phyloP scores from a whole-genome alignment of 805 yeast genomes.

The Middelhovenomyces tepae region DNA sequence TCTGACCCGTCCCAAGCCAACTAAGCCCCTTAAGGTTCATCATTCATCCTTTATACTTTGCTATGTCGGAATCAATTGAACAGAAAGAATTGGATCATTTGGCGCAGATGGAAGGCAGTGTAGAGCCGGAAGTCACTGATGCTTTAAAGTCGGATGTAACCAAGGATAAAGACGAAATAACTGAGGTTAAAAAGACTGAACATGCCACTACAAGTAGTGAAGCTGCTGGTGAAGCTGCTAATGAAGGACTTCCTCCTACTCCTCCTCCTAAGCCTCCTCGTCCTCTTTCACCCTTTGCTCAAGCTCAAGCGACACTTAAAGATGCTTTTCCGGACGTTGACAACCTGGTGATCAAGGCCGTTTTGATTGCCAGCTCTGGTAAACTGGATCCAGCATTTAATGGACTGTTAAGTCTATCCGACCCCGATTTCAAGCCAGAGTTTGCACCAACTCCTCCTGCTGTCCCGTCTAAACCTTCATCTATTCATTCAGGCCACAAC shows the following conservation, averaged over 20 bases:
- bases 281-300: slow-evolving; percentile 52
- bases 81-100: too few species aligned
- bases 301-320: slow-evolving; percentile 49
- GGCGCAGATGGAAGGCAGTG: too few species aligned
- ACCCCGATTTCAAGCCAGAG: slow-evolving; percentile 30
- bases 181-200: slow-evolving; percentile 4
- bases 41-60: too few species aligned
- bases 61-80: too few species aligned
- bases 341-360: slow-evolving; percentile 61
- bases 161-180: slow-evolving; percentile 1
- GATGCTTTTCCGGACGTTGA: slow-evolving; percentile 85
- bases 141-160: slow-evolving; percentile 3
- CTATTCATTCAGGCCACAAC: slow-evolving; percentile 23
- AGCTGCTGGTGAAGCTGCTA: slow-evolving; percentile 3
- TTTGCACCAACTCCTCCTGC: slow-evolving; percentile 23
- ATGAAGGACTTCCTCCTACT: too few species aligned
- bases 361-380: slow-evolving; percentile 79
- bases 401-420: slow-evolving; percentile 72
- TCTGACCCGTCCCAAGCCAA: too few species aligned
- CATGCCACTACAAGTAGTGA: slow-evolving; percentile 3
- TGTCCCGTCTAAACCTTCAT: slow-evolving; percentile 20
- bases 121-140: too few species aligned
- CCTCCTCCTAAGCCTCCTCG: slow-evolving; percentile 48
- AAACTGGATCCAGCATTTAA: slow-evolving; percentile 78
- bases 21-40: too few species aligned